phyloP scores from a whole-genome alignment of 2,329 filamentous ascomycete species.

The Trichoderma semiorbis region DNA sequence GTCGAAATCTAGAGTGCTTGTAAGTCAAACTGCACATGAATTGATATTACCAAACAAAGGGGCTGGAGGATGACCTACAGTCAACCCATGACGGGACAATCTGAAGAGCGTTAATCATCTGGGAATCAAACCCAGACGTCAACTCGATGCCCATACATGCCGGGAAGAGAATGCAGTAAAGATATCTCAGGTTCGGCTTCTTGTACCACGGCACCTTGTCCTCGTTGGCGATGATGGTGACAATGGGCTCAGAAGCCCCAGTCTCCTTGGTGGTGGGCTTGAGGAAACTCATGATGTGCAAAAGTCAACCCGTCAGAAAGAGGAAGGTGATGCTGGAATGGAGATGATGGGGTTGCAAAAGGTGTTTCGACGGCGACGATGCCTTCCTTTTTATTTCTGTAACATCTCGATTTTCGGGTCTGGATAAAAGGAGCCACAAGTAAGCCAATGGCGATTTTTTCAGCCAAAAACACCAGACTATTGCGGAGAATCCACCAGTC shows the following conservation, averaged over 20 bases:
- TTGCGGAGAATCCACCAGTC: background rate
- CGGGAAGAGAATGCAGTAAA: slow-evolving; percentile 4
- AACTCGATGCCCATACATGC: slow-evolving; percentile 5
- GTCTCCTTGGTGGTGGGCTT: background rate
- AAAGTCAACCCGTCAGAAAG: too few species aligned
- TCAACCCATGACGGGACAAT: slow-evolving; percentile 2
- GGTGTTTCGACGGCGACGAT: background rate
- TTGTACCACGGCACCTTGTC: slow-evolving; percentile 1
- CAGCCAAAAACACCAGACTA: background rate
- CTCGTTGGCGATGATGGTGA: background rate
- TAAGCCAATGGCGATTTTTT: background rate
- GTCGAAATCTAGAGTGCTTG: background rate
- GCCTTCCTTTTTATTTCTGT: background rate
- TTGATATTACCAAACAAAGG: background rate
- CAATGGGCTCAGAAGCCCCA: background rate
- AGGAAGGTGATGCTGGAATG: background rate
- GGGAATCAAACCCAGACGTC: slow-evolving; percentile 4
- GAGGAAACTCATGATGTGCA: background rate
- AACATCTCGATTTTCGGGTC: background rate
- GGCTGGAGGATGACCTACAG: background rate
- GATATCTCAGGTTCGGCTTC: slow-evolving; percentile 3
- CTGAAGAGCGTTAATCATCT: slow-evolving; percentile 6
- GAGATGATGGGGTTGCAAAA: background rate
- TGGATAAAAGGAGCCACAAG: background rate
- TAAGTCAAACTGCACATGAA: background rate